Evolutionary conservation across 768 basidiomycete species (phyloP), one percentile per base, ranked within the genome.

Genomic region (Termitomyces eurrhizus): DNA sequence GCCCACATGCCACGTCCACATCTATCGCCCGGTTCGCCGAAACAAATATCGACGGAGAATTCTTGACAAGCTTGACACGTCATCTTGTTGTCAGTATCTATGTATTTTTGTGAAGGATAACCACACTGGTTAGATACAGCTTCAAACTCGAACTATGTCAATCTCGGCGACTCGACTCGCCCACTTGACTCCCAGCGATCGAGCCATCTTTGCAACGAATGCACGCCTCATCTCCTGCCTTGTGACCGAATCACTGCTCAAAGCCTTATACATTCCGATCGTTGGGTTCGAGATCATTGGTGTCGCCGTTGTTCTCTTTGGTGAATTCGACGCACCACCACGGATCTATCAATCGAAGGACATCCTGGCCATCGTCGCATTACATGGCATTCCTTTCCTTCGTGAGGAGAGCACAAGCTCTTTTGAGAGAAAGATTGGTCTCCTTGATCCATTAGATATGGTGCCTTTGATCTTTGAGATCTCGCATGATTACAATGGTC

Each of bases 371-470:
- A 66, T 84, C 46, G 68, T 83, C 42, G 77, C 80, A 35, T 71
- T 86, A 52, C 74, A 69, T 24, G 71, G 81, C 62, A 63, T 75
- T 32, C 84, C 84, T 18, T 69, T 86, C 14, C 76, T 83, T 66
- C 77, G 75, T 60, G 71, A 75, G 55, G 73, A 75, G 57, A 65
- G 62, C 14, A 55, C 65, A 11, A 70, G 75, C 41, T 52, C 62
- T 13, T 67, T 69, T 51, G 72, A 70, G n/a, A 70, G 64, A 33
- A 75, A 76, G 61, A 81, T 84, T 26, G 78, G 77, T 6, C 71
- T 84, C 11, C 71, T 85, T 26, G 83, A 85, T 69, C 84, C 83
- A 35, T 68, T 81, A 49, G 84, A 85, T 66, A 83, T 84, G 80
- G 55, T 77, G 58, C 78, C 81, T 2, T 52, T 76, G 21, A 73